Conservation (phyloP, 768 basidiomycete genomes). For the Lentinula guzmanii region DNA sequence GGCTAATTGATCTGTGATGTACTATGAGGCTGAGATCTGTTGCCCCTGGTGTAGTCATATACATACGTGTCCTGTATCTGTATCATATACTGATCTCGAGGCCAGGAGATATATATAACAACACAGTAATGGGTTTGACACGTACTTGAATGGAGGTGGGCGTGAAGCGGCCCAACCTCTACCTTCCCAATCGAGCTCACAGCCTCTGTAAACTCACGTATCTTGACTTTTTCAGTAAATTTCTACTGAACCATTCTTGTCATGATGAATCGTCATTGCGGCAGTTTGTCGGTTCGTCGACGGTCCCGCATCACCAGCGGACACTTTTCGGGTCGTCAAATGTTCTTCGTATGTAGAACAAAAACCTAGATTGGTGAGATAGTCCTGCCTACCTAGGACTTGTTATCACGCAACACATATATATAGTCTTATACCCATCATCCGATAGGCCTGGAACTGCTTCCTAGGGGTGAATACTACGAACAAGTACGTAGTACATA, state of each 20-base stretch:
- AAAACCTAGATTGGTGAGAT: neutral
- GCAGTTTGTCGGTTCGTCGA: neutral
- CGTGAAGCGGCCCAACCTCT: neutral
- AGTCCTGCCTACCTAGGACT: neutral
- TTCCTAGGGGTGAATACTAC: neutral
- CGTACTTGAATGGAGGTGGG: neutral
- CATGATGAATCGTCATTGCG: neutral
- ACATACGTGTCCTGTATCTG: neutral
- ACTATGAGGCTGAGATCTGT: neutral
- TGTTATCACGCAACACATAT: neutral
- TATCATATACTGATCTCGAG: neutral
- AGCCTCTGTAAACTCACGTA: neutral
- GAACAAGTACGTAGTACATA: neutral
- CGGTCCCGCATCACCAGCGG: neutral
- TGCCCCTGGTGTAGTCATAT: neutral
- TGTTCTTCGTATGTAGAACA: neutral
- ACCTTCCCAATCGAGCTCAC: neutral
- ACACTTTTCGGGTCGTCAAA: neutral
- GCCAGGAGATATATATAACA: neutral
- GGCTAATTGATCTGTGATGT: neutral
- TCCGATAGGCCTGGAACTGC: neutral
- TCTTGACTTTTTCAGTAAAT: neutral
- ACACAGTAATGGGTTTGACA: neutral
- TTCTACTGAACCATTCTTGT: neutral
- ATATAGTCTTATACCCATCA: neutral